phyloP scores from a whole-genome alignment of 306 rosid genomes.

The Neltuma alba region DNA sequence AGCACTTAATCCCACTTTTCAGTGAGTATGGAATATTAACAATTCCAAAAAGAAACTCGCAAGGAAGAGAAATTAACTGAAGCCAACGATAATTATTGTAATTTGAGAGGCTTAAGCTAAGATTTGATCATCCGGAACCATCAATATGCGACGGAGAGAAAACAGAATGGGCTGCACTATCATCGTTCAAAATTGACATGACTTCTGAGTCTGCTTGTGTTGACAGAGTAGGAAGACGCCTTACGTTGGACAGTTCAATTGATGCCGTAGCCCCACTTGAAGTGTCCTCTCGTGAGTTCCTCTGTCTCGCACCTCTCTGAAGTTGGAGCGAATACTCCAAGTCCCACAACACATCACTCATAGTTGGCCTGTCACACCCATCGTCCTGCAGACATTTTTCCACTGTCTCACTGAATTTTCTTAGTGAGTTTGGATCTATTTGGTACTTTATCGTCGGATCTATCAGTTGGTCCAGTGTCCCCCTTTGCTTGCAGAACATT shows the following conservation, averaged over 20 bases:
- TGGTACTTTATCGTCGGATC: slow-evolving; percentile 49
- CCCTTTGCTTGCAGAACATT: slow-evolving; percentile 47
- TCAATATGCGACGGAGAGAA: slow-evolving; percentile 46
- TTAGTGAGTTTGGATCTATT: slow-evolving; percentile 44
- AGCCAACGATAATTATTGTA: not conserved
- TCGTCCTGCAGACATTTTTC: slow-evolving; percentile 49
- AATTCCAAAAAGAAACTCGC: not conserved
- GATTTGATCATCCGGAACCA: slow-evolving; percentile 39
- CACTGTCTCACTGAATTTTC: slow-evolving; percentile 43
- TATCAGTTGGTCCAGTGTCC: slow-evolving; percentile 38
- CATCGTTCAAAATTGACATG: slow-evolving; percentile 18
- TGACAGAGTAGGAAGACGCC: slow-evolving; percentile 43
- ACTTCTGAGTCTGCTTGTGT: slow-evolving; percentile 39
- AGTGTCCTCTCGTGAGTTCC: slow-evolving; percentile 40
- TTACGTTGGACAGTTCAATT: slow-evolving; percentile 30
- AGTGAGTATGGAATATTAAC: not conserved
- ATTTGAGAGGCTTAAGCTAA: slow-evolving; percentile 4
- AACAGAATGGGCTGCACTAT: slow-evolving; percentile 24
- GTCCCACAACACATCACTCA: slow-evolving; percentile 64
- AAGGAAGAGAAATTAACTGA: not conserved
- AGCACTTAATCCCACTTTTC: not conserved
- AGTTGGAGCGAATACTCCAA: slow-evolving; percentile 62
- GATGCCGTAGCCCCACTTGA: slow-evolving; percentile 40
- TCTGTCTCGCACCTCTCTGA: slow-evolving; percentile 38
- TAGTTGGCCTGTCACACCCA: slow-evolving; percentile 52